Percentiles rank a stretch among this genome's conserved stretches.
These are phyloP conservation scores for Monosporascus sp. DNA, from an alignment of 2,329 filamentous ascomycete genomes.

Conservation along the genomic window DNA sequence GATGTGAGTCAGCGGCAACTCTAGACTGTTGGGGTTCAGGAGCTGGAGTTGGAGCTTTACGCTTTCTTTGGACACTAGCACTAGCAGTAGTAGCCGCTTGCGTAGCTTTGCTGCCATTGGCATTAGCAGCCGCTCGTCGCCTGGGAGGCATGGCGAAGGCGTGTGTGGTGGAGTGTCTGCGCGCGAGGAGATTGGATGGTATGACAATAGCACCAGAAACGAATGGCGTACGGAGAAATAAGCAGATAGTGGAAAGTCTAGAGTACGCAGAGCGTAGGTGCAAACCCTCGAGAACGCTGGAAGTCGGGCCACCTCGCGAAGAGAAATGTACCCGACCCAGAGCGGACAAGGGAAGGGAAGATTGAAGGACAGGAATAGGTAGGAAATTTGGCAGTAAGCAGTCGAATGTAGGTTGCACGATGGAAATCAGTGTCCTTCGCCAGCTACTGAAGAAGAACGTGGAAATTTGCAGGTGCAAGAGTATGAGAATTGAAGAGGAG, in stretches of 20 bases:
- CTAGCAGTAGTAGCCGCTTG: neutral
- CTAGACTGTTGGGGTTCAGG: neutral
- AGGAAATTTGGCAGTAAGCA: too few relatives aligned
- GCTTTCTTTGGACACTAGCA: neutral
- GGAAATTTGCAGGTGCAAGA: neutral
- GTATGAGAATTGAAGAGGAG: neutral
- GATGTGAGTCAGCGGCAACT: neutral
- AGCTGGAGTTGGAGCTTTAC: neutral
- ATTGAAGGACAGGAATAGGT: too few relatives aligned
- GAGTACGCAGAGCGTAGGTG: neutral
- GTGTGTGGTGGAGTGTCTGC: neutral
- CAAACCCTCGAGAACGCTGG: neutral
- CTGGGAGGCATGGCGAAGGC: neutral
- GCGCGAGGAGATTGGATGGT: too few relatives aligned
- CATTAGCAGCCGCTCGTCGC: neutral
- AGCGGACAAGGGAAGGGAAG: neutral
- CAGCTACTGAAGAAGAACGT: slow-evolving; percentile 1
- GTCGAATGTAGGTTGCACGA: neutral
- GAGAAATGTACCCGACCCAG: neutral
- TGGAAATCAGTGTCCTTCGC: neutral
- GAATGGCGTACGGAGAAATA: neutral
- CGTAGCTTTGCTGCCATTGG: neutral
- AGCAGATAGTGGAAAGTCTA: neutral
- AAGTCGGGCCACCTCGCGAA: neutral
- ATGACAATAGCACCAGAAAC: neutral